Evolutionary conservation across 179 eudicot species (phyloP).

Genomic region (Carnegiea gigantea): DNA sequence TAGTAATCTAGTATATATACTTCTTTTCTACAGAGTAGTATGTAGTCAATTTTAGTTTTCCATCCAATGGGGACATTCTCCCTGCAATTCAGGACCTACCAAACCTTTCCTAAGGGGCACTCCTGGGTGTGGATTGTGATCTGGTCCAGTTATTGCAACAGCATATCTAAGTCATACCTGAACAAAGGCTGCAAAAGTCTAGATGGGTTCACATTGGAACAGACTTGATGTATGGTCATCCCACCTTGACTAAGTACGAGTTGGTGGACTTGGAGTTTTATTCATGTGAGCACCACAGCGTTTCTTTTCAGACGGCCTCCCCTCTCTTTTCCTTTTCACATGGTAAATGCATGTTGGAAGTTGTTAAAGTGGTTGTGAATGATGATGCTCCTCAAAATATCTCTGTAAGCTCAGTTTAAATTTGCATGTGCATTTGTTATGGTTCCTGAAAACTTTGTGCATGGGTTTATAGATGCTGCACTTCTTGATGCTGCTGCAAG

Average conservation of each 20-base stretch:
- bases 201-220: too few species aligned
- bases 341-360: not conserved
- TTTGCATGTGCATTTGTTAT: slow-evolving; percentile 10
- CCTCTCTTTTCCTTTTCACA: too few species aligned
- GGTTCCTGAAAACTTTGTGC: slow-evolving; percentile 18
- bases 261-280: not conserved
- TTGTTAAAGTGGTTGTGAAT: not conserved
- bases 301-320: not conserved
- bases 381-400: not conserved
- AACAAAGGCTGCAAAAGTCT: too few species aligned
- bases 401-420: not conserved
- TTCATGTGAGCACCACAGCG: not conserved
- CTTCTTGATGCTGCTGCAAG: slow-evolving; percentile 66
- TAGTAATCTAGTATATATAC: too few species aligned
- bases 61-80: too few species aligned
- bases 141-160: too few species aligned
- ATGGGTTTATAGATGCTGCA: slow-evolving; percentile 52
- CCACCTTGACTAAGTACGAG: not conserved
- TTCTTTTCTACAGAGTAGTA: too few species aligned
- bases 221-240: not conserved
- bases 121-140: too few species aligned
- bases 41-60: too few species aligned
- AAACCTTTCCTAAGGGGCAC: too few species aligned
- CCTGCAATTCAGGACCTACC: too few species aligned
- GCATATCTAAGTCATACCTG: too few species aligned